Conservation (phyloP, 306 rosid genomes). For the Cicer bijugum region DNA sequence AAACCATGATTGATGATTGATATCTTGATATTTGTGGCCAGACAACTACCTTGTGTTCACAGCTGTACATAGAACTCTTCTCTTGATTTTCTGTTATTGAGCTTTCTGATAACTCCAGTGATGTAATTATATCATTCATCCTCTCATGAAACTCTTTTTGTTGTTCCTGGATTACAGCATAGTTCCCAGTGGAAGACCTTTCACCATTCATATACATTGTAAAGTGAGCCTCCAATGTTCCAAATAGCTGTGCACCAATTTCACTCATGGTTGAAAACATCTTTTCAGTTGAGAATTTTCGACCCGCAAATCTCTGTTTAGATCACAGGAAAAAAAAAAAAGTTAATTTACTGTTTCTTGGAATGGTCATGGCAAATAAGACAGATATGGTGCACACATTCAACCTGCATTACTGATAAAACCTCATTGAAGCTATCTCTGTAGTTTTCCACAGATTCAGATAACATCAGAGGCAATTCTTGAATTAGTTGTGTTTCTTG, state of each 20-base stretch:
- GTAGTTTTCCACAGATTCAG: conserved; percentile 61
- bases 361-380: conserved; percentile 37
- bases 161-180: conserved; percentile 57
- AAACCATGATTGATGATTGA: conserved; percentile 56
- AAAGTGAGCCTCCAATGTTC: conserved; percentile 65
- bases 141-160: conserved; percentile 57
- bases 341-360: conserved; percentile 21
- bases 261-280: conserved; percentile 71
- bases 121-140: conserved; percentile 58
- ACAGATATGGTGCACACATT: conserved; percentile 31
- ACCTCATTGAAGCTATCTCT: conserved; percentile 66
- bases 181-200: conserved; percentile 44
- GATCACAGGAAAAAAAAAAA: conserved; percentile 41
- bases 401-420: conserved; percentile 72
- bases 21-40: conserved; percentile 61
- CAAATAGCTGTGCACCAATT: conserved; percentile 63
- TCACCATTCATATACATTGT: conserved; percentile 48
- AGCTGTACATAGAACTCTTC: conserved; percentile 48
- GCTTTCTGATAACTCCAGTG: conserved; percentile 60
- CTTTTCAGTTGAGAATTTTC: conserved; percentile 56
- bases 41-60: conserved; percentile 78
- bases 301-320: conserved; percentile 59
- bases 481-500: conserved; percentile 56
- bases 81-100: conserved; percentile 48
- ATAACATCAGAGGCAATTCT: conserved; percentile 58